Base-by-base conservation (phyloP, 805 yeast species). In the Debaryomyces hansenii region DNA sequence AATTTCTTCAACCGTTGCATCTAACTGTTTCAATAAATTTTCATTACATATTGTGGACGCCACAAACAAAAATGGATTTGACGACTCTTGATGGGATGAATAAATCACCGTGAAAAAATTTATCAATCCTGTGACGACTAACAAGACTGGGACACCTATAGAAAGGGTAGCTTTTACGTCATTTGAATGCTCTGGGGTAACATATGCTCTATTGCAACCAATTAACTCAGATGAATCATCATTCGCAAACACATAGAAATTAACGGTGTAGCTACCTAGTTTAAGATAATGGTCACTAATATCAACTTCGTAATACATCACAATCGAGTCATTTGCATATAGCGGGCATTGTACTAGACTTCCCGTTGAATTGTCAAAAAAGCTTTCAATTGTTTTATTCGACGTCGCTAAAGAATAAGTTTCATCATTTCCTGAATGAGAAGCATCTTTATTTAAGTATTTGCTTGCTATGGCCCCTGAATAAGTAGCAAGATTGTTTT, bases 1-100 rank as follows among this genome's bases (percentile, higher is more conserved):
- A 37, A 78, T 72, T 32, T 79, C 79, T 4, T 67, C 64, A 7
- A 74, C 69, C 10, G 77, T 73, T 1, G 88, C 85, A 40, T 79
- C 81, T 38, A 83, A 56, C 42, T 84, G 83, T 37, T 73, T 70
- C 32, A 84, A 65, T 40, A 83, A 67, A 2, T 79, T 74, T 27
- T 74, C 80, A 54, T 80, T 81, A 58, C 86, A 82, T 40, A 80
- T 80, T 24, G 83, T 77, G 5, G 86, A 72, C 20, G 84, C 84
- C 47, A 69, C 55, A 55, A 72, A 67, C 45, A 82, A 55, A 56
- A 79, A 75, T 29, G 83, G 77, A 51, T 79, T 70, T 39, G 75
- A 58, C 27, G 87, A 64, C 63, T 82, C 89, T 65, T 78, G 83
- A 57, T 75, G 78, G 0, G 87, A 83, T 33, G 86, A 71, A 44